Evolutionary conservation across 257 asterid species (phyloP), one percentile per base, ranked within the genome.

Genomic region (Lithospermum erythrorhizon): DNA sequence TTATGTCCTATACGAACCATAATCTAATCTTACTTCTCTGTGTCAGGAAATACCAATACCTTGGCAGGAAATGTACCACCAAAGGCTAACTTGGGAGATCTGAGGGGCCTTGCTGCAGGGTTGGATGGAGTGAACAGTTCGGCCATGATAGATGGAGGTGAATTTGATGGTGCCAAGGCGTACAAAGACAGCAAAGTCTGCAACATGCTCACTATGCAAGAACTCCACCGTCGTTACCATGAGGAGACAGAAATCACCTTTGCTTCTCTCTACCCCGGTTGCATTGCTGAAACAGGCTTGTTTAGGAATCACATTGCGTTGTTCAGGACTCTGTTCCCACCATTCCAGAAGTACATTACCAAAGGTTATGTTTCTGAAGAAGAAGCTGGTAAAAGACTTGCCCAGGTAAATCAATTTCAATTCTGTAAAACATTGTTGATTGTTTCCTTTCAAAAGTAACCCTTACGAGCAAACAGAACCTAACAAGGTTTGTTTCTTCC

Each of bases 161-260:
- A 78, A 0, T 90, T 85, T 15, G 98, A 90, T n/a, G 98, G 98
- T 4, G 98, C 98, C 2, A 90, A 90, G 72, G 98, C 98, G 0
- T 90, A 90, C 78, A 90, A 90, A 74, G 98, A 90, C 61, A 90
- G 98, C 83, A 90, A 90, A 56, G 96, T 90, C 60, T 90, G 98
- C 82, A 90, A 90, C 76, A 87, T 90, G 98, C 87, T 90, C 54
- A 83, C 90, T 1, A 90, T 87, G 98, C 98, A 90, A 58, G 98
- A 87, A 59, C 84, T 90, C 53, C 98, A 90, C 83, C 80, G 88
- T 0, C 83, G 94, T 13, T 87, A 79, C 79, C 94, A 90, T 9
- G 93, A 87, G 70, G 96, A 90, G 1, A 90, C 98, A 0, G 96
- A 95, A 47, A 85, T 90, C 78, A 76, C 91, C 2, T 90, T 87